Percentiles rank a stretch among this genome's conserved stretches.
Evolutionary conservation across 805 yeast genomes (phyloP).

Genomic region (Saturnispora ahearnii): DNA sequence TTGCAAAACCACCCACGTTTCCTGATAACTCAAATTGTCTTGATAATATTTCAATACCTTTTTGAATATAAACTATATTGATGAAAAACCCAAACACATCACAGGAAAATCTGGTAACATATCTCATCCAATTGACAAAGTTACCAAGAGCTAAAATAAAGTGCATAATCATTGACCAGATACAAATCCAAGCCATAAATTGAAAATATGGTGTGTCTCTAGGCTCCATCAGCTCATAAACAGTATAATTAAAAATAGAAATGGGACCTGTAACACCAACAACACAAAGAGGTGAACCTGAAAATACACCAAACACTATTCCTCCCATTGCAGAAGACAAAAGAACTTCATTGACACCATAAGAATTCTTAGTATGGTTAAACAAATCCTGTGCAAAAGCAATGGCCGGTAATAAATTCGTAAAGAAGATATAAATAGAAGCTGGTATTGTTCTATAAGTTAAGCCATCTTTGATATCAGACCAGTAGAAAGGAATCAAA

Average conservation of each 20-base stretch:
- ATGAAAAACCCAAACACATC: conserved; percentile 91
- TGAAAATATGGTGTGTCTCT: conserved; percentile 56
- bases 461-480: conserved; percentile 78
- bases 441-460: conserved; percentile 86
- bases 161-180: conserved; percentile 87
- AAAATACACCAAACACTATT: conserved; percentile 70
- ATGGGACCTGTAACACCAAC: conserved; percentile 98
- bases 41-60: conserved; percentile 75
- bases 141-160: conserved; percentile 61
- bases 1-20: conserved; percentile 41
- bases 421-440: conserved; percentile 74
- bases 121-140: conserved; percentile 54
- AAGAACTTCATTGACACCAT: conserved; percentile 87
- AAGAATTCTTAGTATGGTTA: conserved; percentile 76
- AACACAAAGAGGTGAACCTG: conserved; percentile 89
- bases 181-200: conserved; percentile 91
- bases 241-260: conserved; percentile 84
- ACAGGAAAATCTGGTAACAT: conserved; percentile 75
- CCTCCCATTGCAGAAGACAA: conserved; percentile 84
- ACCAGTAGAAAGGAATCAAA: conserved; percentile 51
- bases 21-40: conserved; percentile 50
- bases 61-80: conserved; percentile 78
- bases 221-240: conserved; percentile 59
- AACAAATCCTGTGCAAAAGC: conserved; percentile 98
- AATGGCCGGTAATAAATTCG: conserved; percentile 84